These are phyloP conservation scores for Globisporangium ultimum DNA, from an alignment of 352 stramenopile genomes.

Conservation along the genomic window DNA sequence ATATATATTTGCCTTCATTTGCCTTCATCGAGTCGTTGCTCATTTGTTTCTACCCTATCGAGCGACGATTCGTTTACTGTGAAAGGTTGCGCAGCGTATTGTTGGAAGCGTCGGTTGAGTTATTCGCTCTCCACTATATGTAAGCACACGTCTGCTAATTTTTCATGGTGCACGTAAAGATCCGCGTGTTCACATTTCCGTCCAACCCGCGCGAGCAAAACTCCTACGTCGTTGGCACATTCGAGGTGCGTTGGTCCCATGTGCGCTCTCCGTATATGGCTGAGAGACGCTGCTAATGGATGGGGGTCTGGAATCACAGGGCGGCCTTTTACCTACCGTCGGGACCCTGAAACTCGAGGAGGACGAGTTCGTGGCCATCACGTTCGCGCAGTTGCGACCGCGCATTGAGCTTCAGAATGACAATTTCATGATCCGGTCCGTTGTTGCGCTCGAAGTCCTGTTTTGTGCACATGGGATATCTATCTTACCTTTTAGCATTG, in stretches of 20 bases:
- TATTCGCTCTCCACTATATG: neutral
- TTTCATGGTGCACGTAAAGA: conserved; percentile 53
- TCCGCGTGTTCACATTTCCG: conserved; percentile 76
- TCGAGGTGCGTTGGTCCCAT: conserved; percentile 28
- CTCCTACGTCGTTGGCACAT: conserved; percentile 71
- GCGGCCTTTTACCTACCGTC: conserved; percentile 54
- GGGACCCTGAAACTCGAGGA: conserved; percentile 65
- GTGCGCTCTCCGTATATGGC: neutral
- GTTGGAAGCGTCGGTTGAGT: conserved; percentile 4
- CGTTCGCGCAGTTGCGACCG: conserved; percentile 56
- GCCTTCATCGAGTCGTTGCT: neutral
- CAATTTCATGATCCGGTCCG: conserved; percentile 57
- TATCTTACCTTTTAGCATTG: too few species aligned
- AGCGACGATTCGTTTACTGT: neutral
- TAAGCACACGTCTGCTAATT: neutral
- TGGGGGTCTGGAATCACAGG: conserved; percentile 18
- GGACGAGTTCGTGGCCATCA: conserved; percentile 44
- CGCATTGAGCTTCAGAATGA: conserved; percentile 66
- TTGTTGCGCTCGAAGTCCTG: neutral
- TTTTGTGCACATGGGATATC: too few species aligned
- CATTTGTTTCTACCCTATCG: neutral
- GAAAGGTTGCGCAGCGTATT: neutral
- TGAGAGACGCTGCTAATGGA: neutral
- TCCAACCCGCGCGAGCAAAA: conserved; percentile 67
- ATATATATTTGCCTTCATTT: neutral